Base-by-base conservation (phyloP, 805 yeast genomes). In the Wickerhamiella bombiphila region DNA sequence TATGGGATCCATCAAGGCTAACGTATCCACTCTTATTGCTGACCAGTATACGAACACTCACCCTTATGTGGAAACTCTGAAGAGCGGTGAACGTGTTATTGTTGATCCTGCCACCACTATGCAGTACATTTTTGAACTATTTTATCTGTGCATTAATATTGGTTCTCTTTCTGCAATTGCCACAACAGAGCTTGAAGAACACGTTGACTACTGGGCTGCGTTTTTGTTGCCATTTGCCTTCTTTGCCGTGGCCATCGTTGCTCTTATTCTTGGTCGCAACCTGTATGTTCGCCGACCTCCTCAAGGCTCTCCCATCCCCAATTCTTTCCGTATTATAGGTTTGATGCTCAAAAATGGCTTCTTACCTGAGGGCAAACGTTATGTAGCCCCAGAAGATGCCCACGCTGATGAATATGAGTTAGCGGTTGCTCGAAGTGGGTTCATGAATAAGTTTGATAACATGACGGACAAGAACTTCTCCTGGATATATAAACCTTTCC, bases 1-100 rank as follows among this genome's bases (percentile, higher is more conserved):
- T 29, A 76, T 91, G 22, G 91, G 91, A 52, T 77, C 83, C 48
- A 80, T 80, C 54, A 80, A 80, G 56, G 66, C 85, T 29, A 79
- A 80, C 50, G 73, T 80, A 22, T 71, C 83, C 4, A 78, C 80
- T 15, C 64, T 80, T 54, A 73, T 80, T 54, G 86, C 83, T 34
- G 80, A 76, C 50, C 82, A 76, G 58, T 74, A 70, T 53, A 74
- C 76, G 32, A 69, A 72, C 53, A 62, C 69, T 40, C 65, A 68
- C 47, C 77, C 74, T 44, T 71, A 68, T 36, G 70, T 80, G 39
- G 68, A 65, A 54, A 70, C 68, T 3, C 60, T 68, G 40, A 67
- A 69, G 46, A 53, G 64, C 20, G 93, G 93, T 40, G 75, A 74
- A 52, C 65, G 67, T 34, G 86, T 79, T 25, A 72, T 78, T 47